Evolutionary conservation across 371 early-diverging fungal species (phyloP).

Genomic region (Syncephalastrum sp.): DNA sequence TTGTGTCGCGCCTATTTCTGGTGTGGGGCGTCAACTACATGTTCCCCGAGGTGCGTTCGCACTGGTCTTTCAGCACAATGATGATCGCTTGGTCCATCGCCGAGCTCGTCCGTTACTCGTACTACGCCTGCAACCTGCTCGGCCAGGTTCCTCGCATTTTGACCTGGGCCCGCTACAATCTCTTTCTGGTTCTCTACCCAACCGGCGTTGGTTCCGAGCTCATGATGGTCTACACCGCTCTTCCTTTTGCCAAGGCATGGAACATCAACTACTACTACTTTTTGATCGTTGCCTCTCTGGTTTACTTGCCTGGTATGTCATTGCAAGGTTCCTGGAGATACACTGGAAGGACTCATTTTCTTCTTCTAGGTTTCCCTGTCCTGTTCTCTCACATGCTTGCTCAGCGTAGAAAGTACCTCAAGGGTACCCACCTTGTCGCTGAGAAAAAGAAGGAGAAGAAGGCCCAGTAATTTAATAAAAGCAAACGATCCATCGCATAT

Average conservation of each 20-base stretch:
- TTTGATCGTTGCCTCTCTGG: conserved; percentile 52
- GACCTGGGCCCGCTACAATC: conserved; percentile 65
- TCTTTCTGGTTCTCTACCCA: conserved; percentile 80
- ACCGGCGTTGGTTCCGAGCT: conserved; percentile 86
- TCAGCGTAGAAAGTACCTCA: conserved; percentile 78
- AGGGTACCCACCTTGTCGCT: conserved; percentile 10
- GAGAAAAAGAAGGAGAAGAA: conserved; percentile 16
- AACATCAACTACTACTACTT: conserved; percentile 53
- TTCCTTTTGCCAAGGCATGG: conserved; percentile 62
- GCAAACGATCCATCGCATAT: background rate
- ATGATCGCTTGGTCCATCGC: conserved; percentile 92
- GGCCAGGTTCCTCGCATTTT: conserved; percentile 53
- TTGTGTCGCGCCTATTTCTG: conserved; percentile 82
- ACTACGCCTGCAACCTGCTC: conserved; percentile 72
- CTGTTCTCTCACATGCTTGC: conserved; percentile 91
- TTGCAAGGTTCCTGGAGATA: background rate
- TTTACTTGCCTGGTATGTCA: conserved; percentile 70
- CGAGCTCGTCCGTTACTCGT: conserved; percentile 86
- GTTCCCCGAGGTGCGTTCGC: conserved; percentile 65
- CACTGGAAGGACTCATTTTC: background rate
- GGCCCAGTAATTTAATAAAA: conserved; percentile 11
- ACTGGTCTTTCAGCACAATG: conserved; percentile 79
- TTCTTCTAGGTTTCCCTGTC: conserved; percentile 64
- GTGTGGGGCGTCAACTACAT: conserved; percentile 78
- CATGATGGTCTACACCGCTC: conserved; percentile 70